Conservation (phyloP, 2,329 filamentous ascomycete species). For the Xylaria multiplex region DNA sequence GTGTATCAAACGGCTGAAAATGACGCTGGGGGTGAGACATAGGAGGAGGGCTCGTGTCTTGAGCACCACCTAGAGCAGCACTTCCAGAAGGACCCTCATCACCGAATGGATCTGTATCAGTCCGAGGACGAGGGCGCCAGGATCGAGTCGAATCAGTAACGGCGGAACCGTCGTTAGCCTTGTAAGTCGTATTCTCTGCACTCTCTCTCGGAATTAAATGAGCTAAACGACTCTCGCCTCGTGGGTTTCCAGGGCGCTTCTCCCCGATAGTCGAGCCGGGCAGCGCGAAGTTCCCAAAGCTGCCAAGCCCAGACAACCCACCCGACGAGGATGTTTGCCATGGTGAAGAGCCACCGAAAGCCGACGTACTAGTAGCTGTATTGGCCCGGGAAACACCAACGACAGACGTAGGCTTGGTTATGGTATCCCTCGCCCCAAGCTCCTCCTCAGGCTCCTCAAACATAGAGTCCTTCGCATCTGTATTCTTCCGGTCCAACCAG, state of each 20-base stretch:
- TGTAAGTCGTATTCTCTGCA: conserved; percentile 68
- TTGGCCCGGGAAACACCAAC: conserved; percentile 64
- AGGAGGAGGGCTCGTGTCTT: conserved; percentile 69
- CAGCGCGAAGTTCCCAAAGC: conserved; percentile 91
- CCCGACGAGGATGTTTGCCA: conserved; percentile 58
- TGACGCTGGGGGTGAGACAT: conserved; percentile 50
- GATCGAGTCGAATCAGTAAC: conserved; percentile 55
- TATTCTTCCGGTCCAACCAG: conserved; percentile 66
- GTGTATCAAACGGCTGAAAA: conserved; percentile 61
- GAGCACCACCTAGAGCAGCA: conserved; percentile 78
- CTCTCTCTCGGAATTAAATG: conserved; percentile 84
- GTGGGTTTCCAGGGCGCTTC: conserved; percentile 76
- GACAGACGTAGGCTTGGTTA: conserved; percentile 52
- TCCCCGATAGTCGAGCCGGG: conserved; percentile 69
- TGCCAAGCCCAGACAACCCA: conserved; percentile 76
- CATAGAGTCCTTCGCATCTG: conserved; percentile 63
- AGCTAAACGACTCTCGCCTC: conserved; percentile 85
- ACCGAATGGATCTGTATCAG: conserved; percentile 78
- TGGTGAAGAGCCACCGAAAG: conserved; percentile 56
- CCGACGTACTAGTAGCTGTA: conserved; percentile 58
- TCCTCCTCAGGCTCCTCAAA: conserved; percentile 63
- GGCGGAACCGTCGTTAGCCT: conserved; percentile 60
- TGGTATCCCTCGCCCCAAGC: conserved; percentile 45
- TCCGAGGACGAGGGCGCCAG: conserved; percentile 70
- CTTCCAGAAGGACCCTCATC: conserved; percentile 76